A percentile compares a stretch with the other conserved stretches of the same genome.
phyloP scores from a whole-genome alignment of 208 protist species.

The Herpetomonas samuelpessoai region DNA sequence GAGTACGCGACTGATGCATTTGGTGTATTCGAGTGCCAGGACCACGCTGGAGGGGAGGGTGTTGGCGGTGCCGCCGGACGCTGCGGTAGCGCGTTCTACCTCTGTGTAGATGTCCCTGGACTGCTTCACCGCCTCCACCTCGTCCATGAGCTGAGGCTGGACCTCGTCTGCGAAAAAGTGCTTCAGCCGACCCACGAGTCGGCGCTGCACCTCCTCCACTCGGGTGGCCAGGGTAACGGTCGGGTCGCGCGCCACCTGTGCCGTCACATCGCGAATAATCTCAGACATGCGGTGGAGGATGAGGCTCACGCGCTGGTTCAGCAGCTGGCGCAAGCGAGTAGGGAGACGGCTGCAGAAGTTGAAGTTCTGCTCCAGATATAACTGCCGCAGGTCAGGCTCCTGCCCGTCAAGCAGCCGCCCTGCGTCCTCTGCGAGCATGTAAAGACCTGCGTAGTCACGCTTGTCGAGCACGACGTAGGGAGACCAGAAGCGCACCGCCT shows the following conservation, averaged over 20 bases:
- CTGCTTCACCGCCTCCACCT: conserved; percentile 69
- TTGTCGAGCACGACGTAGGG: conserved; percentile 66
- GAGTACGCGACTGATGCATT: conserved; percentile 63
- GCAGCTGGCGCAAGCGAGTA: not conserved
- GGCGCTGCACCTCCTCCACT: conserved; percentile 47
- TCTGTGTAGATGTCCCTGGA: conserved; percentile 50
- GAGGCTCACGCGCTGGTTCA: conserved; percentile 18
- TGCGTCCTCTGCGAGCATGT: conserved; percentile 39
- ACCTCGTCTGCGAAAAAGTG: conserved; percentile 47
- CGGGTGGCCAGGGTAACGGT: conserved; percentile 66
- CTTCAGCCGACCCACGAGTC: conserved; percentile 30
- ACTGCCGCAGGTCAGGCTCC: conserved; percentile 15
- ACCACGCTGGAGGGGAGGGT: conserved; percentile 32
- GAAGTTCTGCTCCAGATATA: conserved; percentile 41
- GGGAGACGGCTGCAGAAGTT: conserved; percentile 54
- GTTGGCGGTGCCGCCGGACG: conserved; percentile 3
- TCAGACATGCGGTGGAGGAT: conserved; percentile 18
- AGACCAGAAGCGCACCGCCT: conserved; percentile 78
- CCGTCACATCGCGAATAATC: conserved; percentile 24
- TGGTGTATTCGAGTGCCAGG: conserved; percentile 78
- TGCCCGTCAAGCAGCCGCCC: conserved; percentile 17
- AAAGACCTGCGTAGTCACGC: conserved; percentile 67
- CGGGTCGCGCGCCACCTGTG: conserved; percentile 45
- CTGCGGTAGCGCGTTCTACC: conserved; percentile 28
- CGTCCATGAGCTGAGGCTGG: conserved; percentile 75